Evolutionary conservation across 306 rosid genomes (phyloP), one percentile per base, ranked within the genome.

Genomic region (Psophocarpus tetragonolobus): DNA sequence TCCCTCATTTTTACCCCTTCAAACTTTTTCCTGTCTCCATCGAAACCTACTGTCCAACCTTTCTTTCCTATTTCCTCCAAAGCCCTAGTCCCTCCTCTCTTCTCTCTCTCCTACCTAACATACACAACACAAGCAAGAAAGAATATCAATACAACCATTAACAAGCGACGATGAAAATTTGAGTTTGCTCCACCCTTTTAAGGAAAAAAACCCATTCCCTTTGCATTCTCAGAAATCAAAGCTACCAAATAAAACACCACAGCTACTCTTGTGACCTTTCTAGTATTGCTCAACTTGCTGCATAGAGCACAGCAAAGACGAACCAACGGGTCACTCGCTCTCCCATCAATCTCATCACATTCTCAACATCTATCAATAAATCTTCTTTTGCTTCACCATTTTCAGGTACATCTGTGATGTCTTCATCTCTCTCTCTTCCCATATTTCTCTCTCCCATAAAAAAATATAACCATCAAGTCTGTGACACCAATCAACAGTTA

Each of bases 291-390:
- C 84, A 77, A 85, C 51, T 63, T 29, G 38, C 65, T 27, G 27
- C 80, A 29, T 73, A 70, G 12, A 71, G 68, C 54, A 83, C n/a
- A n/a, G n/a, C n/a, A 77, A 74, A 11, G 51, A 81, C 17, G 70
- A 84, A 81, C 17, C 67, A 84, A 70, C 73, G 86, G 84, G 74
- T 89, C 72, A 77, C 87, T 87, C 87, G 77, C 61, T 65, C 65
- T 65, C 87, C 85, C 90, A 92, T 85, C 91, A 85, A 79, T 92
- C 96, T 89, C 90, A 73, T 93, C 92, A 79, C 74, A 57, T 77
- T 68, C 79, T 50, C 86, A 76, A 64, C 81, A 76, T 44, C 71
- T 61, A 63, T 44, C 71, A 66, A 63, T 27, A 39, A 78, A 18
- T 75, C 82, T 85, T 33, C 86, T 76, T 65, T 69, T 65, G 82